phyloP scores from a whole-genome alignment of 148 eudicot species.

The Selenicereus undatus region DNA sequence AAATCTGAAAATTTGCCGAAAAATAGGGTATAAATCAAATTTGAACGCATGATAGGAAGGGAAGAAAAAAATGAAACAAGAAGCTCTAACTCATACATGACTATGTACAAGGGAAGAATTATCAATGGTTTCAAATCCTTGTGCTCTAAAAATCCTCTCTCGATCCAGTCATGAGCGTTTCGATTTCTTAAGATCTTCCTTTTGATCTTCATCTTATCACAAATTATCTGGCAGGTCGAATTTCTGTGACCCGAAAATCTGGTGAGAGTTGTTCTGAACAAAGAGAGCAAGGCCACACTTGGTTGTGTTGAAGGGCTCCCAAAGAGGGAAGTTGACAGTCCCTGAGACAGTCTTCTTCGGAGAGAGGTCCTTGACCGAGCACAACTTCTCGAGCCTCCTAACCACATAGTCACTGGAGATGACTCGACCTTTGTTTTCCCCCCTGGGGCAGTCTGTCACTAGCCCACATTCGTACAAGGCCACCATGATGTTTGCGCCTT shows the following conservation, averaged over 20 bases:
- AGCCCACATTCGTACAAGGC: conserved; percentile 66
- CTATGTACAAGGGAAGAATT: not conserved
- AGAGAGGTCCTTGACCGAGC: conserved; percentile 52
- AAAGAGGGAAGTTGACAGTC: conserved; percentile 48
- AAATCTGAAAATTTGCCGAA: not conserved
- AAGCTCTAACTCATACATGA: not conserved
- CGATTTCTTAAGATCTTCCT: not conserved
- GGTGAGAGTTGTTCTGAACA: conserved; percentile 50
- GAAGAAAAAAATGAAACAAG: not conserved
- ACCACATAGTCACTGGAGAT: conserved; percentile 74
- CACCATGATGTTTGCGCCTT: conserved; percentile 65
- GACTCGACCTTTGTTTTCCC: conserved; percentile 70
- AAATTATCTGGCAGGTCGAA: conserved; percentile 48
- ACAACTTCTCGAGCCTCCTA: conserved; percentile 59
- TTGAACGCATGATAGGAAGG: not conserved
- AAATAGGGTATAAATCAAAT: not conserved
- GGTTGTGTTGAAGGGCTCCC: conserved; percentile 57
- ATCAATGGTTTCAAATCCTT: not conserved
- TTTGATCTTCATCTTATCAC: not conserved
- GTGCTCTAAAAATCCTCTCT: not conserved
- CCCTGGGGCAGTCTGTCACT: conserved; percentile 50
- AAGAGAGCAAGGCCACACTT: conserved; percentile 68
- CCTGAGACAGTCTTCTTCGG: conserved; percentile 61
- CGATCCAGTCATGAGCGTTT: not conserved
- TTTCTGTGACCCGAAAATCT: conserved; percentile 62